phyloP scores from a whole-genome alignment of 176 grass and related monocot species.

The Hsuehochloa calcarea region DNA sequence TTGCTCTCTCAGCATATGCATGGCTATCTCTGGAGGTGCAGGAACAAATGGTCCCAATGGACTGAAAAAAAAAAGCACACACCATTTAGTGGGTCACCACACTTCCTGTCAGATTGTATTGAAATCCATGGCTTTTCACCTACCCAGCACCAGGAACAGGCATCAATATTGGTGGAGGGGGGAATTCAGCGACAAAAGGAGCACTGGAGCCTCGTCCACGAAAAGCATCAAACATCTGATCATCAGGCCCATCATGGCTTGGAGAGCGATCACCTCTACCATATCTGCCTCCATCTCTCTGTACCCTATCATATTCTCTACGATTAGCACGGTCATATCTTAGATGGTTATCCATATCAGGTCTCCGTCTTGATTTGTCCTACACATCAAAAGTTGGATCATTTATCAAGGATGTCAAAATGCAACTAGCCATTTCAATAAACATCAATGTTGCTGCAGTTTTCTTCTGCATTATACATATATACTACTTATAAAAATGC shows the following conservation, averaged over 20 bases:
- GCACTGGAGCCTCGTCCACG: conserved; percentile 56
- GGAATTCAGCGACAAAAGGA: conserved; percentile 83
- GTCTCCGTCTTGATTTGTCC: conserved; percentile 65
- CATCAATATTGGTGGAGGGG: conserved; percentile 86
- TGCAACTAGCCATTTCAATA: conserved; percentile 7
- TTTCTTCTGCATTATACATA: neutral
- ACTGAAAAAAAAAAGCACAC: conserved; percentile 55
- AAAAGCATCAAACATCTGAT: conserved; percentile 81
- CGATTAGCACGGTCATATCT: conserved; percentile 67
- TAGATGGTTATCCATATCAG: conserved; percentile 55
- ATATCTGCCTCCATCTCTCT: conserved; percentile 76
- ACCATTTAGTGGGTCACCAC: conserved; percentile 1
- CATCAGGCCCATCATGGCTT: conserved; percentile 61
- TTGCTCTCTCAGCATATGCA: conserved; percentile 94
- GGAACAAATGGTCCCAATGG: conserved; percentile 97
- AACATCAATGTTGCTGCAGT: neutral
- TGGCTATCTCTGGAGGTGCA: conserved; percentile 96
- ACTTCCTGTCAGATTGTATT: conserved; percentile 15
- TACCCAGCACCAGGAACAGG: conserved; percentile 98
- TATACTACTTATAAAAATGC: neutral
- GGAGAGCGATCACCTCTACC: conserved; percentile 62
- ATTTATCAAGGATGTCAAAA: conserved; percentile 15
- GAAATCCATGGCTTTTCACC: conserved; percentile 26
- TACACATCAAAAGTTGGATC: conserved; percentile 37
- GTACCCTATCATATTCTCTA: conserved; percentile 67